phyloP scores from a whole-genome alignment of 176 grass and related monocot genomes.

The Panicum miliaceum region DNA sequence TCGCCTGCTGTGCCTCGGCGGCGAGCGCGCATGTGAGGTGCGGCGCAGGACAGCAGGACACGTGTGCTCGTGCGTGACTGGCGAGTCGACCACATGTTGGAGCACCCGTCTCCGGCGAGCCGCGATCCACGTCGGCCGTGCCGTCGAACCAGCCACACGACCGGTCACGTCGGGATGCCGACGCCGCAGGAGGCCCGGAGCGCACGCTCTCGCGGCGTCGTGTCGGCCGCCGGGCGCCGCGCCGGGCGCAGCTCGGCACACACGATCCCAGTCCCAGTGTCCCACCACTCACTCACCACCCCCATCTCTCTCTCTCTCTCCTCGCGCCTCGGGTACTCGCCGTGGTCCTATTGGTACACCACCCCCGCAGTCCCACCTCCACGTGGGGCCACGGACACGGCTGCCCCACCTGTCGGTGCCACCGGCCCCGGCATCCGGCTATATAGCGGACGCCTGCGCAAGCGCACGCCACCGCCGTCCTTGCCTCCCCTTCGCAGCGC shows the following conservation, averaged over 20 bases:
- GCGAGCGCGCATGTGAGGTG: neutral
- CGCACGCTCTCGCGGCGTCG: neutral
- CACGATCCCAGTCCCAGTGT: too few relatives aligned
- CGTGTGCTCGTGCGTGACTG: neutral
- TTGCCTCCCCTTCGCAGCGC: neutral
- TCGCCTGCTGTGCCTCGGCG: neutral
- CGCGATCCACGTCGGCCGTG: neutral
- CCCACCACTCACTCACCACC: neutral
- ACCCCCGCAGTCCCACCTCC: neutral
- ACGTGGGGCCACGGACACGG: fast-evolving
- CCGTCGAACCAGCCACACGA: neutral
- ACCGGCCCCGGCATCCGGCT: neutral
- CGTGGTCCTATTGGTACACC: conserved; percentile 48
- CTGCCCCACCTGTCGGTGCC: neutral
- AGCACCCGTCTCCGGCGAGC: neutral
- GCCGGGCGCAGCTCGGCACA: neutral
- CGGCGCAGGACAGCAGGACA: too few relatives aligned
- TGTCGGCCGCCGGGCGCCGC: neutral
- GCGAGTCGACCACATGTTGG: neutral
- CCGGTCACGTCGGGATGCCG: neutral
- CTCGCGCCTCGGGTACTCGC: conserved; percentile 27
- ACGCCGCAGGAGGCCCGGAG: neutral
- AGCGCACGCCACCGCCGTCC: neutral
- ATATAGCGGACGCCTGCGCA: conserved; percentile 44
- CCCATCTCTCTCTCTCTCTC: neutral